Evolutionary conservation across 1,139 yeast genomes (phyloP).

Genomic region (Tardiomyces blankii): DNA sequence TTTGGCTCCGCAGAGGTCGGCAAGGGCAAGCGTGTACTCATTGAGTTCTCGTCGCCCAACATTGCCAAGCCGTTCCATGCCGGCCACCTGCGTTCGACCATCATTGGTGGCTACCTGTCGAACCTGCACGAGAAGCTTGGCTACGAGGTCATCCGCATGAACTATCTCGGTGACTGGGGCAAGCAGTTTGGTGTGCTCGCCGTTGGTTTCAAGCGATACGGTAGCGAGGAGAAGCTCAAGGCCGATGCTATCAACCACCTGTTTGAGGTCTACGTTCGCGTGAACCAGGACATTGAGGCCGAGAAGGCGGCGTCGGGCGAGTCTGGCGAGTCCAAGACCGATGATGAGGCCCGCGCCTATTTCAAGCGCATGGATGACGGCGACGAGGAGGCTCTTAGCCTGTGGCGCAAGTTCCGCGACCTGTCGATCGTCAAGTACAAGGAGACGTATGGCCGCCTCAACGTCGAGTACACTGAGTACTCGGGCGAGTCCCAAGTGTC

Average conservation of each 20-base stretch:
- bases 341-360: slow-evolving; percentile 78
- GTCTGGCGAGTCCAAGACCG: slow-evolving; percentile 39
- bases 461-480: slow-evolving; percentile 76
- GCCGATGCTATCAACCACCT: slow-evolving; percentile 88
- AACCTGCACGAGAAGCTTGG: slow-evolving; percentile 86
- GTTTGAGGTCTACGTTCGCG: slow-evolving; percentile 84
- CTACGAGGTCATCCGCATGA: slow-evolving; percentile 81
- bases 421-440: slow-evolving; percentile 78
- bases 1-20: slow-evolving; percentile 78
- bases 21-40: slow-evolving; percentile 54
- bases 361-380: slow-evolving; percentile 94
- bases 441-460: slow-evolving; percentile 82
- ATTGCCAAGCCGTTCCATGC: slow-evolving; percentile 99
- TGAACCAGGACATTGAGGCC: slow-evolving; percentile 65
- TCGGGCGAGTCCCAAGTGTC: slow-evolving; percentile 96
- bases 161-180: slow-evolving; percentile 99
- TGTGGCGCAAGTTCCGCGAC: slow-evolving; percentile 88
- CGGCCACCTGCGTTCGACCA: slow-evolving; percentile 95
- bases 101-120: slow-evolving; percentile 93
- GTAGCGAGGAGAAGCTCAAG: slow-evolving; percentile 60
- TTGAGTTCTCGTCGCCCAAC: slow-evolving; percentile 96
- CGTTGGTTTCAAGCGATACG: slow-evolving; percentile 80
- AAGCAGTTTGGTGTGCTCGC: slow-evolving; percentile 96
- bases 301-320: slow-evolving; percentile 60
- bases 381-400: slow-evolving; percentile 61